Conservation (phyloP, 768 basidiomycete species). For the Galerina sulciceps region DNA sequence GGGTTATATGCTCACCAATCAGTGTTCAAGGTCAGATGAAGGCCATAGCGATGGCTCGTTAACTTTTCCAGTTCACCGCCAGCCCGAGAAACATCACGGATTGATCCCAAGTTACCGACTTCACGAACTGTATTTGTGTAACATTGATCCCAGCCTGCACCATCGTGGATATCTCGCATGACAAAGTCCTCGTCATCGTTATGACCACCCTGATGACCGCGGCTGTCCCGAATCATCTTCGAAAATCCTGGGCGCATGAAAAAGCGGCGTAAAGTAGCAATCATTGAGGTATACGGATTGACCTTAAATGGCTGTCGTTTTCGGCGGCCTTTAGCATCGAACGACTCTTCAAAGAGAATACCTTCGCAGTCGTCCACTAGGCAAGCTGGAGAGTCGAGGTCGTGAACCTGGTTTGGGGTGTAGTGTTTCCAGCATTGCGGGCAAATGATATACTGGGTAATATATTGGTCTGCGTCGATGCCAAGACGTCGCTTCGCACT, state of each 20-base stretch:
- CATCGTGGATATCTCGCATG: slow-evolving; percentile 28
- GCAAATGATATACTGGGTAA: slow-evolving; percentile 25
- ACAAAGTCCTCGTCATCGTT: slow-evolving; percentile 25
- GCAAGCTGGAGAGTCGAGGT: slow-evolving; percentile 8
- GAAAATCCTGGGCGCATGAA: slow-evolving; percentile 17
- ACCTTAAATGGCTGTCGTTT: slow-evolving; percentile 13
- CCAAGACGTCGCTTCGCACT: slow-evolving; percentile 26
- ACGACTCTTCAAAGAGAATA: slow-evolving; percentile 8
- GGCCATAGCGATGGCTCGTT: slow-evolving; percentile 17
- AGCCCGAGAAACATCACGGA: background rate
- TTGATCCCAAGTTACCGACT: slow-evolving; percentile 18
- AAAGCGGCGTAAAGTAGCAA: slow-evolving; percentile 23
- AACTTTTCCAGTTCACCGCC: slow-evolving; percentile 5
- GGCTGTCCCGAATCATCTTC: slow-evolving; percentile 11
- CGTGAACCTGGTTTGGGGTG: slow-evolving; percentile 5
- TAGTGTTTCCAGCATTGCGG: slow-evolving; percentile 24
- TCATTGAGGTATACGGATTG: slow-evolving; percentile 23
- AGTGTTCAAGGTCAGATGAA: slow-evolving; percentile 27
- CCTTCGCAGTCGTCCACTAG: slow-evolving; percentile 12
- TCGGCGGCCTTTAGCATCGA: slow-evolving; percentile 6
- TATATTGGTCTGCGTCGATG: slow-evolving; percentile 27
- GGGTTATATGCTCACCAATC: slow-evolving; percentile 24
- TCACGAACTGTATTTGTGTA: slow-evolving; percentile 15
- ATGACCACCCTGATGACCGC: background rate
- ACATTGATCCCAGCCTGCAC: slow-evolving; percentile 17